Percentiles rank a stretch among this genome's conserved stretches.
Evolutionary conservation across 495 filamentous ascomycete species (phyloP).

Genomic region (Tuber borchii): DNA sequence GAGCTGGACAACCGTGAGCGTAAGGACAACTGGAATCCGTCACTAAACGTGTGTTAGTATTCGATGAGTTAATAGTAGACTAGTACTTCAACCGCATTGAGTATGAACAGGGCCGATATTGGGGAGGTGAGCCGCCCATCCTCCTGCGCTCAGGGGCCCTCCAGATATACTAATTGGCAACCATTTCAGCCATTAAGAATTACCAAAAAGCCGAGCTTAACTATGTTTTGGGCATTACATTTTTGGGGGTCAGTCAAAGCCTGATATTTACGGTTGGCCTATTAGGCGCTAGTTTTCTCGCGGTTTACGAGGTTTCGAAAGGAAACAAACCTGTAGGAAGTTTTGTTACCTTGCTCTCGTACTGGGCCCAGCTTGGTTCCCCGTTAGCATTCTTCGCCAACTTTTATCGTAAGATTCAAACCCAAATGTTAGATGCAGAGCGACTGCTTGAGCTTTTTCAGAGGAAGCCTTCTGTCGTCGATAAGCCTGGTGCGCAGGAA

Average conservation of each 20-base stretch:
- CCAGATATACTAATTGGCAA: background rate
- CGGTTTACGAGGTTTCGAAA: constrained; percentile 58
- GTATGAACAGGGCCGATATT: constrained; percentile 60
- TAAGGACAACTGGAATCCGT: constrained; percentile 21
- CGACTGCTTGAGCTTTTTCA: constrained; percentile 64
- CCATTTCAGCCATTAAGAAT: constrained; percentile 36
- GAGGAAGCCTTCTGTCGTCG: constrained; percentile 57
- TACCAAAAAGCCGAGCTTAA: constrained; percentile 40
- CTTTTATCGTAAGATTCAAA: constrained; percentile 54
- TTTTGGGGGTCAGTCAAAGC: constrained; percentile 50
- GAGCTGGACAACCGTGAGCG: constrained; percentile 62
- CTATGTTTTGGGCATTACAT: constrained; percentile 38
- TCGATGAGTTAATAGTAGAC: background rate
- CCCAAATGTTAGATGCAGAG: constrained; percentile 63
- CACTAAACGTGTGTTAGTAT: background rate
- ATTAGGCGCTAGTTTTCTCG: constrained; percentile 58
- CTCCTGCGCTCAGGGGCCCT: background rate
- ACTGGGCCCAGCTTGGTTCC: constrained; percentile 58
- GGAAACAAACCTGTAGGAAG: constrained; percentile 56
- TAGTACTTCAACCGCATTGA: constrained; percentile 64
- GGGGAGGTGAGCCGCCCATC: constrained; percentile 38
- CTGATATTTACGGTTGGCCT: constrained; percentile 59
- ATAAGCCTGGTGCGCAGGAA: constrained; percentile 51
- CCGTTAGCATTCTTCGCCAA: constrained; percentile 61
- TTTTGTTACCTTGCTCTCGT: constrained; percentile 64